Evolutionary conservation across 2,329 filamentous ascomycete genomes (phyloP).

Genomic region (Endothia cerciana): DNA sequence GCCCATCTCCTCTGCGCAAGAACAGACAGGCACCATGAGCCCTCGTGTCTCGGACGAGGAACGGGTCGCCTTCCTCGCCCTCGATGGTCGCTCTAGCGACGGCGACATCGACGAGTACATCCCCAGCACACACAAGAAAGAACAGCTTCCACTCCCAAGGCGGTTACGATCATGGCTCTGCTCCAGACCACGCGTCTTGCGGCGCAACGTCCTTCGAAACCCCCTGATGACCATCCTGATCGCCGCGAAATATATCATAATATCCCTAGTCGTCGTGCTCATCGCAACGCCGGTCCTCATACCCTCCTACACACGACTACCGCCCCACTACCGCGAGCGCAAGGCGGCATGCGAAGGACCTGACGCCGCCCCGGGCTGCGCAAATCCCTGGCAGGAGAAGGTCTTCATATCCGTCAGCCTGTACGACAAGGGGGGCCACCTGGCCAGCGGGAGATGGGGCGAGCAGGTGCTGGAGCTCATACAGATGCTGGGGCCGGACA

Average conservation of each 20-base stretch:
- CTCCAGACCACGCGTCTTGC: constrained; percentile 25
- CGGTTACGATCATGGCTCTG: constrained; percentile 24
- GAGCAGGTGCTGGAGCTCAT: constrained; percentile 63
- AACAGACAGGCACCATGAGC: constrained; percentile 19
- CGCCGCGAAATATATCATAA: constrained; percentile 33
- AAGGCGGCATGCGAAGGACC: constrained; percentile 38
- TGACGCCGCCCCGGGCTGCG: constrained; percentile 39
- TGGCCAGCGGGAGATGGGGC: constrained; percentile 69
- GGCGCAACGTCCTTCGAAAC: constrained; percentile 25
- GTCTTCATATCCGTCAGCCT: constrained; percentile 76
- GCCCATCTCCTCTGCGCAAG: constrained; percentile 6
- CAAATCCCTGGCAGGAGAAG: constrained; percentile 57
- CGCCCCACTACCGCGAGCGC: constrained; percentile 43
- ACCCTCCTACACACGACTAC: constrained; percentile 48
- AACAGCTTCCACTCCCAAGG: constrained; percentile 4
- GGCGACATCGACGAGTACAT: constrained; percentile 21
- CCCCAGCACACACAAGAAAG: constrained; percentile 10
- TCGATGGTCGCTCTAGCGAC: constrained; percentile 22
- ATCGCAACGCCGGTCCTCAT: constrained; percentile 41
- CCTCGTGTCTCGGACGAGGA: constrained; percentile 23
- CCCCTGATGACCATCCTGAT: constrained; percentile 20
- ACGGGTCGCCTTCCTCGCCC: constrained; percentile 27
- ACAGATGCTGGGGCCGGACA: constrained; percentile 66
- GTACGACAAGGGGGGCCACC: constrained; percentile 63
- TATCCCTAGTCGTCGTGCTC: constrained; percentile 39